These are phyloP conservation scores for Xerocomus minutiporus DNA, from an alignment of 1,284 basidiomycete genomes.

Conservation along the genomic window DNA sequence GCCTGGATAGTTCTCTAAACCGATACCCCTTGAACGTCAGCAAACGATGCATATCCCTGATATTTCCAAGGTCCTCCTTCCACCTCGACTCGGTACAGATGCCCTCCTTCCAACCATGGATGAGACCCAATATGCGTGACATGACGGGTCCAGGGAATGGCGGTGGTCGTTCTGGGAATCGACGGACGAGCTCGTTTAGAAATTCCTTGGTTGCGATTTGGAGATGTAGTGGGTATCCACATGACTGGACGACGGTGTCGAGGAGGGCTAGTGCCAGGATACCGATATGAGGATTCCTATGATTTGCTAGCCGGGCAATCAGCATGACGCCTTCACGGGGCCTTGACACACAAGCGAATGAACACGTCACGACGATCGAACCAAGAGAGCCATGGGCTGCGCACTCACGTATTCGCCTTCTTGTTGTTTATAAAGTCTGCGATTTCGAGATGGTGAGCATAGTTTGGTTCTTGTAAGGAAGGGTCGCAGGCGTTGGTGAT, in stretches of 20 bases:
- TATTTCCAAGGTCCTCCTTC: conserved; percentile 96
- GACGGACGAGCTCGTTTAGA: conserved; percentile 94
- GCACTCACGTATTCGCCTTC: conserved; percentile 89
- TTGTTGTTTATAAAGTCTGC: conserved; percentile 91
- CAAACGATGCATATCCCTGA: conserved; percentile 96
- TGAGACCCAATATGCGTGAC: conserved; percentile 90
- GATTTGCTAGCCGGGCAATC: conserved; percentile 78
- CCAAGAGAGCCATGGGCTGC: conserved; percentile 11
- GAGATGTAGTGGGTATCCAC: conserved; percentile 95
- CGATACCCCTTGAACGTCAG: conserved; percentile 96
- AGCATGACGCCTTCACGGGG: conserved; percentile 88
- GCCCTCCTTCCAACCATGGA: conserved; percentile 93
- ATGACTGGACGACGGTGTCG: conserved; percentile 91
- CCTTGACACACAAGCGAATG: conserved; percentile 35
- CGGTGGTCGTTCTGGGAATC: conserved; percentile 96
- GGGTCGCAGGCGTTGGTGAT: conserved; percentile 88
- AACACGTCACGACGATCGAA: background rate
- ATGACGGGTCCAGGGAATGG: conserved; percentile 93
- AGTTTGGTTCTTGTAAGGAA: conserved; percentile 82
- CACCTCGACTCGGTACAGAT: conserved; percentile 88
- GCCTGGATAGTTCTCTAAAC: conserved; percentile 66
- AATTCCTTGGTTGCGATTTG: conserved; percentile 99
- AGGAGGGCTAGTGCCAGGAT: conserved; percentile 81
- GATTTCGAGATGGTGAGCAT: conserved; percentile 89
- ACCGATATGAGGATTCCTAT: conserved; percentile 86